Base-by-base conservation (phyloP, 2,329 filamentous ascomycete genomes). In the Aspergillus calidoustus region DNA sequence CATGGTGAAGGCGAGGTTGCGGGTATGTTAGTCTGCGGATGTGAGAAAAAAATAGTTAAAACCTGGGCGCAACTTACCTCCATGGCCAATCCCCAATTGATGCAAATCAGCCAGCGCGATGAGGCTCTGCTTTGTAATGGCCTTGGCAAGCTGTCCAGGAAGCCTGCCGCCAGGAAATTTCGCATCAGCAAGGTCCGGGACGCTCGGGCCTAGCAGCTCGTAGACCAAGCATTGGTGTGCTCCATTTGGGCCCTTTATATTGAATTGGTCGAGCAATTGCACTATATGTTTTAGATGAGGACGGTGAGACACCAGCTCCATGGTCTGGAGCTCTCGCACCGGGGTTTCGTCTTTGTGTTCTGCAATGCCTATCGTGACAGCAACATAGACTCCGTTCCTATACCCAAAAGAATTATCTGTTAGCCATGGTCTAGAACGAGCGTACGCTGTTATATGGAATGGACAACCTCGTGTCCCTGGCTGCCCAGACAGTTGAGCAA, bases 211-310 rank as follows among this genome's bases (percentile, higher is more conserved):
- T 30, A 81, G 57, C n/a, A 78, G 67, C 47, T 81, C 75, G 50
- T 77, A 73, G 6, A 83, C 76, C 0, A 83, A 66, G 65, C 80
- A 83, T n/a, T 72, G 64, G 63, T 84, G 81, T 3, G 34, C 70
- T 11, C 81, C 80, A 68, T 83, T 83, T 7, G 79, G 80, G 9
- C 81, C 80, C 2, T 66, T 47, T 49, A 79, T 54, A 7, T 75
- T 43, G 43, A 83, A 82, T 19, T 70, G 25, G 62, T 80, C 75
- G 25, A 77, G 60, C 23, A 81, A 48, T 23, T 63, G 69, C 44
- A 79, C 73, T 11, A 80, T 43, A 69, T 81, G 66, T 41, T 61
- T 61, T 19, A 52, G 61, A 23, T 63, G 65, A 25, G 65, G 46
- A 15, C 68, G 46, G 48, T 34, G n/a, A 43, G 66, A 66, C 53